These are phyloP conservation scores for Neurospora crassa DNA, from an alignment of 2,329 filamentous ascomycete genomes.

Conservation along the genomic window DNA sequence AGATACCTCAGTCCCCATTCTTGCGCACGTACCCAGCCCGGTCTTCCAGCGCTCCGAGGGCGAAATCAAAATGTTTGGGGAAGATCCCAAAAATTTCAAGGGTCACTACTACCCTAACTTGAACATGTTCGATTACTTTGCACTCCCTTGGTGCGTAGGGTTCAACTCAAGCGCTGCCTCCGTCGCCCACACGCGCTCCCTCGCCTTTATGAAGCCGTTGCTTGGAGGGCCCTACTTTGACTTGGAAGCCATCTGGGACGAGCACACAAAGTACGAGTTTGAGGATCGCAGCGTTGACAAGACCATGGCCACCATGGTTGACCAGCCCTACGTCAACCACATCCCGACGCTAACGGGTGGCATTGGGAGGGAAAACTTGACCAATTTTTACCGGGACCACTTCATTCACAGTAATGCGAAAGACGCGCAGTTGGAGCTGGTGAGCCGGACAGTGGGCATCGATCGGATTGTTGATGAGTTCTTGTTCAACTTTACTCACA, in stretches of 20 bases:
- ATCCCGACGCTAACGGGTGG: slow-evolving; percentile 64
- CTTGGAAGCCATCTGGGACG: slow-evolving; percentile 69
- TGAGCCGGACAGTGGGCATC: slow-evolving; percentile 61
- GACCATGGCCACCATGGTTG: slow-evolving; percentile 76
- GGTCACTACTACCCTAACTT: slow-evolving; percentile 31
- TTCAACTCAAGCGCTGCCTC: slow-evolving; percentile 46
- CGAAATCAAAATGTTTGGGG: background rate
- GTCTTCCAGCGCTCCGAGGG: slow-evolving; percentile 14
- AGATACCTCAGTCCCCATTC: slow-evolving; percentile 6
- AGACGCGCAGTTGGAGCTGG: slow-evolving; percentile 57
- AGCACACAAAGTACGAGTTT: slow-evolving; percentile 67
- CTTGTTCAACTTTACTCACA: slow-evolving; percentile 54
- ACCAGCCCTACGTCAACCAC: slow-evolving; percentile 72
- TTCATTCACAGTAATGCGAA: slow-evolving; percentile 67
- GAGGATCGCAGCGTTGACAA: slow-evolving; percentile 55
- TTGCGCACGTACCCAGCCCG: slow-evolving; percentile 13
- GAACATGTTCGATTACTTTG: slow-evolving; percentile 31
- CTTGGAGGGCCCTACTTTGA: slow-evolving; percentile 60
- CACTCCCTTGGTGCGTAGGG: slow-evolving; percentile 35
- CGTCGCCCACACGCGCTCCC: slow-evolving; percentile 55
- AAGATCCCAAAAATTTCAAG: slow-evolving; percentile 5
- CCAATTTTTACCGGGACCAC: slow-evolving; percentile 60
- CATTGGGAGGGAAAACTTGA: slow-evolving; percentile 52
- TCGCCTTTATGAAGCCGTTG: slow-evolving; percentile 54
- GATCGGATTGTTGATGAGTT: slow-evolving; percentile 68